Base-by-base conservation (phyloP, 345 rosid genomes). In the Aethionema arabicum region DNA sequence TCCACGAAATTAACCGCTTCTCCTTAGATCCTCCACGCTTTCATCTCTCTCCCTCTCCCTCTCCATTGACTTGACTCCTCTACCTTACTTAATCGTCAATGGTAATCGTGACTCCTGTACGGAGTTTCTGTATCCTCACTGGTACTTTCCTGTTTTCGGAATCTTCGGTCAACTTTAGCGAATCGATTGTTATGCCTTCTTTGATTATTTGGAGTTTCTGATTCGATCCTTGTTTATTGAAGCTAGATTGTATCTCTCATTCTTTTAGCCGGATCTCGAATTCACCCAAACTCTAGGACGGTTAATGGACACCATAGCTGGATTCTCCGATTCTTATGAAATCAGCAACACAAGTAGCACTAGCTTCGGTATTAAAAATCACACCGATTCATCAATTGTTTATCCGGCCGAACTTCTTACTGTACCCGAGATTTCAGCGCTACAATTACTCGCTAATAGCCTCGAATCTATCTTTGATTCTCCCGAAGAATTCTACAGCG, bases 271-370 rank as follows among this genome's bases (percentile, higher is more conserved):
- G 15, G 32, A 59, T 49, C 58, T 40, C 30, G 6, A 16, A 0
- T 30, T 40, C 14, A 6, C 14, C 14, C 27, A 21, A 21, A 21
- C 27, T 21, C 2, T 21, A 21, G 29, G 52, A 47, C 15, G 52
- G 11, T 42, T 45, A 55, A 82, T 82, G 87, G 78, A 80, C 63
- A 45, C 69, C 65, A 58, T 72, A 52, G 65, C 67, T 48, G 82
- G 79, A 40, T 80, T 80, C 62, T 83, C 86, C n/a, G 88, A 81
- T 76, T 86, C 95, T 0, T 80, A 80, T 61, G 91, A 83, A 35
- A 58, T 76, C 57, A 85, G 79, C 72, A 80, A 80, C 69, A 80
- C 81, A 71, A 77, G 85, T 74, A 74, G 78, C 4, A 75, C 75
- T 51, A 80, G 85, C 66, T 50, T 63, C 48, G 27, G 27, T n/a